phyloP scores from a whole-genome alignment of 805 yeast genomes.

The Ogataea polymorpha region DNA sequence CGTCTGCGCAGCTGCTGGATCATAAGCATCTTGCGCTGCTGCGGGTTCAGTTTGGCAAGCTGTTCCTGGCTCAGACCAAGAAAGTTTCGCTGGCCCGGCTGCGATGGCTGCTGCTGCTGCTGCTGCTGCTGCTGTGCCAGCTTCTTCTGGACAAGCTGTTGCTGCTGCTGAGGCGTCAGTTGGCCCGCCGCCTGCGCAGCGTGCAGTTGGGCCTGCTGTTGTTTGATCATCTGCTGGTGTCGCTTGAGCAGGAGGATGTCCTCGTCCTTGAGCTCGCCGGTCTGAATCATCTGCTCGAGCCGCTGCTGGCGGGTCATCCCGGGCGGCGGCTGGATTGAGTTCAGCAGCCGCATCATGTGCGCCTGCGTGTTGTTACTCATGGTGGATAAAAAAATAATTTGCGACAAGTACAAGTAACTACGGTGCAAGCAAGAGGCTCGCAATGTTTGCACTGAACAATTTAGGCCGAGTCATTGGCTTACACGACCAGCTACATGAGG shows the following conservation, averaged over 20 bases:
- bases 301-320: constrained; percentile 34
- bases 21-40: constrained; percentile 41
- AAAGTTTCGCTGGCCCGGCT: constrained; percentile 25
- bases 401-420: neutral
- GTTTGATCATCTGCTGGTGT: constrained; percentile 32
- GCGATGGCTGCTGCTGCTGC: constrained; percentile 19
- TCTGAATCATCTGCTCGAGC: constrained; percentile 31
- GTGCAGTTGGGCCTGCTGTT: constrained; percentile 25
- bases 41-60: constrained; percentile 34
- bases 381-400: constrained; percentile 2
- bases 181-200: constrained; percentile 21
- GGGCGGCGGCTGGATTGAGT: constrained; percentile 33
- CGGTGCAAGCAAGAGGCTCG: no score
- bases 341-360: constrained; percentile 29
- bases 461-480: no score
- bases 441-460: no score
- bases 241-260: constrained; percentile 31
- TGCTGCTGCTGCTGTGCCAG: constrained; percentile 19
- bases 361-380: constrained; percentile 18
- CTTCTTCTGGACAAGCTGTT: constrained; percentile 11
- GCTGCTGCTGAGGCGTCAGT: constrained; percentile 11
- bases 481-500: no score
- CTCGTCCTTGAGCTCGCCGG: constrained; percentile 31
- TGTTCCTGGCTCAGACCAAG: constrained; percentile 31
- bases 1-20: constrained; percentile 41